Percentiles rank a stretch among this genome's conserved stretches.
Conservation (phyloP, 1,284 basidiomycete species). For the Apiotrichum porosum region DNA sequence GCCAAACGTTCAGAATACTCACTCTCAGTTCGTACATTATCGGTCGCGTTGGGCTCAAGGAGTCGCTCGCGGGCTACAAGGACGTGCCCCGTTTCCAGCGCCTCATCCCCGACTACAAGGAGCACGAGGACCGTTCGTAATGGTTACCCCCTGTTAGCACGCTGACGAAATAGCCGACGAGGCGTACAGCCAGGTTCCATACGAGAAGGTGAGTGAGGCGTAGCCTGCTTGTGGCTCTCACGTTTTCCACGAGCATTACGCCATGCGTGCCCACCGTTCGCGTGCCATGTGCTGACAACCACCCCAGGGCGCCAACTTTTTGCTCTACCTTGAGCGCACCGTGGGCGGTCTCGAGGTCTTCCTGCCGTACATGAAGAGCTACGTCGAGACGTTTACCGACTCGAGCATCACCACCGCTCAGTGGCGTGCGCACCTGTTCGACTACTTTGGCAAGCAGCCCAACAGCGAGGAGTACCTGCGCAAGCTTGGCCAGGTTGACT, state of each 20-base stretch:
- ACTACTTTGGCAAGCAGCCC: slow-evolving; percentile 60
- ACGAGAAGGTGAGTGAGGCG: slow-evolving; percentile 62
- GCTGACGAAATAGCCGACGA: slow-evolving; percentile 66
- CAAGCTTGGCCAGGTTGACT: slow-evolving; percentile 69
- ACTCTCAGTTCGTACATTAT: slow-evolving; percentile 41
- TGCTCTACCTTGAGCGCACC: slow-evolving; percentile 64
- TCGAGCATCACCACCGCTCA: slow-evolving; percentile 80
- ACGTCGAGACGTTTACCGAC: slow-evolving; percentile 52
- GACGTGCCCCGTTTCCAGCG: slow-evolving; percentile 67
- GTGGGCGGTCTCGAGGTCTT: slow-evolving; percentile 84
- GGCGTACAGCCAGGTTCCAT: slow-evolving; percentile 64
- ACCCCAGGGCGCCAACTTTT: slow-evolving; percentile 60
- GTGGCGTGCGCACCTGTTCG: slow-evolving; percentile 80
- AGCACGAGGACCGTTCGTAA: slow-evolving; percentile 41
- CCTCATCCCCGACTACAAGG: slow-evolving; percentile 75
- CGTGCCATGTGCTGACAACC: not conserved
- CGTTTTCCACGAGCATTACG: no score
- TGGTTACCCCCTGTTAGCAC: no score
- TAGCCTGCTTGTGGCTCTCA: no score
- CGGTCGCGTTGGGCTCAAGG: slow-evolving; percentile 61
- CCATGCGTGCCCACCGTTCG: no score
- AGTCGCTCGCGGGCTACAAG: slow-evolving; percentile 58
- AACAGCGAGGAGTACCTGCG: slow-evolving; percentile 62
- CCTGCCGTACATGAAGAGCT: slow-evolving; percentile 68
- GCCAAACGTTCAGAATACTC: not conserved